A percentile compares a stretch with the other conserved stretches of the same genome.
Evolutionary conservation across 768 basidiomycete species (phyloP).

Genomic region (Tricholomella constricta): DNA sequence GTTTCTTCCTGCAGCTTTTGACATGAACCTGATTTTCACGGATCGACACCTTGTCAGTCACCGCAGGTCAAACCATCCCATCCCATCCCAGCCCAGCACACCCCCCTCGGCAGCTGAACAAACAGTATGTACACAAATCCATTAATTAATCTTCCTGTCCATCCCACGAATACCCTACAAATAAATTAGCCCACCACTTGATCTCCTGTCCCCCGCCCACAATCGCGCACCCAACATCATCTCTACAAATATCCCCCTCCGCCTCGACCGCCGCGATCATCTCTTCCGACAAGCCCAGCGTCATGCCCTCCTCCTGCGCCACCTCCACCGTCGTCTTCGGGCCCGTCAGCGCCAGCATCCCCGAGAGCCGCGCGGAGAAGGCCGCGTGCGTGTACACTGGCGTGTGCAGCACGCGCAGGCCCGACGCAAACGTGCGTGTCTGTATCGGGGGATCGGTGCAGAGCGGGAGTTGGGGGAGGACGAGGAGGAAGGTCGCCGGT

Average conservation of each 20-base stretch:
- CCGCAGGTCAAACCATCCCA: neutral
- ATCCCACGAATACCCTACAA: conserved; percentile 74
- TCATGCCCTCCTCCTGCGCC: conserved; percentile 68
- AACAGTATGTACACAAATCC: no score
- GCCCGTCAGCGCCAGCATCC: conserved; percentile 51
- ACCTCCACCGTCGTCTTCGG: conserved; percentile 68
- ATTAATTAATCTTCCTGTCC: conserved; percentile 44
- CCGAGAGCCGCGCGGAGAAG: conserved; percentile 68
- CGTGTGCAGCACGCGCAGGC: conserved; percentile 81
- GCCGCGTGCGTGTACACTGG: conserved; percentile 69
- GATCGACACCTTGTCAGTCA: neutral
- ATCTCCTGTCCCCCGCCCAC: conserved; percentile 53
- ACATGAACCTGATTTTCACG: no score
- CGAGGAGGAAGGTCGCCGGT: conserved; percentile 81
- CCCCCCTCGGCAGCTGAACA: no score
- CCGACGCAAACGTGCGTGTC: conserved; percentile 69
- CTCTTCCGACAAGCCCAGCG: conserved; percentile 73
- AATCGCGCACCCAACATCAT: conserved; percentile 54
- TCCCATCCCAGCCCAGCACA: no score
- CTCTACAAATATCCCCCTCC: conserved; percentile 72
- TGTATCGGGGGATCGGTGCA: conserved; percentile 71
- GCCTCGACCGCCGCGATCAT: conserved; percentile 77
- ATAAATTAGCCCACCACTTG: conserved; percentile 72
- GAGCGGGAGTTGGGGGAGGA: conserved; percentile 63
- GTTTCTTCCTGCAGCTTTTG: no score